Percentiles rank a stretch among this genome's conserved stretches.
These are phyloP conservation scores for Ogataea pignaliae DNA, from an alignment of 805 yeast genomes.

Conservation along the genomic window DNA sequence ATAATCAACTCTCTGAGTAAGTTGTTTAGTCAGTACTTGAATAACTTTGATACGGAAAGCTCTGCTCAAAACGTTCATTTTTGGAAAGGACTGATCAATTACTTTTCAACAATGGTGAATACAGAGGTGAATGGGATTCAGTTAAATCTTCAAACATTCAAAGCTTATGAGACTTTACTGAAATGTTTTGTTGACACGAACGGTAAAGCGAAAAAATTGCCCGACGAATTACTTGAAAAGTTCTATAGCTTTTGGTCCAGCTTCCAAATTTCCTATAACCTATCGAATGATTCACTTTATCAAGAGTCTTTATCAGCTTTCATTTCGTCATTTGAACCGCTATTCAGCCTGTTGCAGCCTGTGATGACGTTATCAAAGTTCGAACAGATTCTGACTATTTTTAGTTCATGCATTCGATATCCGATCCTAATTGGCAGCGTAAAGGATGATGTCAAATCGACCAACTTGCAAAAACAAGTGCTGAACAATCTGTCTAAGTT, in stretches of 20 bases:
- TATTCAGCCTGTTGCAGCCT: slow-evolving; percentile 36
- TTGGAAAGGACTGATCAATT: slow-evolving; percentile 57
- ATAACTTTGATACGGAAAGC: slow-evolving; percentile 27
- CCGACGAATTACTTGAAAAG: slow-evolving; percentile 31
- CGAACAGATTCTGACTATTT: slow-evolving; percentile 48
- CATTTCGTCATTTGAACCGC: slow-evolving; percentile 46
- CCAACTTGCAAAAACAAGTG: slow-evolving; percentile 61
- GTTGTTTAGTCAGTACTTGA: slow-evolving; percentile 51
- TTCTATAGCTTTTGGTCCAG: slow-evolving; percentile 50
- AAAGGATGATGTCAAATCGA: slow-evolving; percentile 50
- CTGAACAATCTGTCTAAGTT: slow-evolving; percentile 40
- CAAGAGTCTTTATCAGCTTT: slow-evolving; percentile 59
- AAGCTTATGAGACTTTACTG: slow-evolving; percentile 46
- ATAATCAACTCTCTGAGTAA: slow-evolving; percentile 63
- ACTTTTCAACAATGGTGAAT: slow-evolving; percentile 38
- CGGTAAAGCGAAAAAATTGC: slow-evolving; percentile 14
- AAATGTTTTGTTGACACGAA: slow-evolving; percentile 23
- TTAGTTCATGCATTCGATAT: slow-evolving; percentile 65
- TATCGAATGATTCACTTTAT: slow-evolving; percentile 35
- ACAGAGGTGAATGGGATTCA: slow-evolving; percentile 41
- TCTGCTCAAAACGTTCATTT: slow-evolving; percentile 22
- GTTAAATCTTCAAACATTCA: slow-evolving; percentile 52
- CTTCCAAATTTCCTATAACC: slow-evolving; percentile 41
- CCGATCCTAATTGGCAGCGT: slow-evolving; percentile 62
- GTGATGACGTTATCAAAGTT: slow-evolving; percentile 34